These are phyloP conservation scores for Neurospora sp. DNA, from an alignment of 2,329 filamentous ascomycete genomes.

Conservation along the genomic window DNA sequence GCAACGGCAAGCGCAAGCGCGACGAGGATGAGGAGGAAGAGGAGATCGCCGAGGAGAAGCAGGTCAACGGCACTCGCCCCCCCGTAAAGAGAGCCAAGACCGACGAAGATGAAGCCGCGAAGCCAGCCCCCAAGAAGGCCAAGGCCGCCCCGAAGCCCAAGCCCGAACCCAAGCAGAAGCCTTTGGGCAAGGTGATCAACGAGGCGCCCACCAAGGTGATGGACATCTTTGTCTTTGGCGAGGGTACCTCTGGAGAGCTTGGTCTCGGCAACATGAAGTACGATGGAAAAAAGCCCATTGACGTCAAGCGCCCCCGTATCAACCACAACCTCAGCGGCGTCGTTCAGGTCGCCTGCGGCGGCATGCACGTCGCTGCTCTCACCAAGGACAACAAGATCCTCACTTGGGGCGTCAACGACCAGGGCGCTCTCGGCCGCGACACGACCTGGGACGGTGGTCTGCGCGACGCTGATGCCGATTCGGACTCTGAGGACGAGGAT, in stretches of 20 bases:
- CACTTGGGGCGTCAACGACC: constrained; percentile 83
- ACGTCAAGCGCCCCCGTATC: constrained; percentile 65
- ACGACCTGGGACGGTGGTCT: constrained; percentile 52
- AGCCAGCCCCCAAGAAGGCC: constrained; percentile 25
- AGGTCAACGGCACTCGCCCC: constrained; percentile 9
- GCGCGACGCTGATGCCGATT: constrained; percentile 39
- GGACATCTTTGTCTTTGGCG: constrained; percentile 72
- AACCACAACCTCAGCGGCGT: constrained; percentile 56
- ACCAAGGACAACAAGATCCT: constrained; percentile 73
- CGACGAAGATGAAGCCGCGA: neutral
- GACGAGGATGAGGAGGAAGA: constrained; percentile 14
- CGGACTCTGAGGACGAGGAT: constrained; percentile 25
- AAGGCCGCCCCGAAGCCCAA: constrained; percentile 10
- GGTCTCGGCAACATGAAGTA: constrained; percentile 62
- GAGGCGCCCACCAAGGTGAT: constrained; percentile 50
- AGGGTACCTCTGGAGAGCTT: constrained; percentile 72
- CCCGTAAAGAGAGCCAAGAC: constrained; percentile 3
- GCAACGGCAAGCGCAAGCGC: constrained; percentile 21
- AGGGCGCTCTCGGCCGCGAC: constrained; percentile 68
- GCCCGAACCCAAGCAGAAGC: constrained; percentile 8
- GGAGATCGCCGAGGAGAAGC: constrained; percentile 4
- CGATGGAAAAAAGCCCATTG: constrained; percentile 49
- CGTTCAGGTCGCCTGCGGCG: constrained; percentile 67
- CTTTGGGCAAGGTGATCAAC: constrained; percentile 41
- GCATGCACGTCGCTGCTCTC: constrained; percentile 71